Conservation (phyloP, 1,284 basidiomycete genomes). For the Irpex sp. region DNA sequence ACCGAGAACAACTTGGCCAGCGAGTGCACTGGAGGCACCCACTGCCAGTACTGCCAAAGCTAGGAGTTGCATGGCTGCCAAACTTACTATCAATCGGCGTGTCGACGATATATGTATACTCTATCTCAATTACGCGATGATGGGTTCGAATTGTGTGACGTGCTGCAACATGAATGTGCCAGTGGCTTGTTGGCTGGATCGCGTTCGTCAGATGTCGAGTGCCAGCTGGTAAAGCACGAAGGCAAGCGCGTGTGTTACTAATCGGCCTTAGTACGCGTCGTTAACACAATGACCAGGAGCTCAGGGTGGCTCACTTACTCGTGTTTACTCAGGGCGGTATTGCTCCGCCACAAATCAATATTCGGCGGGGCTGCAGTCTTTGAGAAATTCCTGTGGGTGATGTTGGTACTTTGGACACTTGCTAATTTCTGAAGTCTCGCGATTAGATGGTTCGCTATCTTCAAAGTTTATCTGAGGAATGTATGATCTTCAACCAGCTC, state of each 20-base stretch:
- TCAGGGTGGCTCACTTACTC: neutral
- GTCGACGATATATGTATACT: neutral
- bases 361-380: neutral
- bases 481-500: neutral
- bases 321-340: neutral
- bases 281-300: neutral
- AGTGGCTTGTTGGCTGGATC: neutral
- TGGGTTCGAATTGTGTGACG: conserved; percentile 1
- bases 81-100: neutral
- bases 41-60: neutral
- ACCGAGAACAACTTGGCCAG: neutral
- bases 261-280: neutral
- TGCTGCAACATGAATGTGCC: neutral
- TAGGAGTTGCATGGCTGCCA: neutral
- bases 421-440: neutral
- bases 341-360: neutral
- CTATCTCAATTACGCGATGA: conserved; percentile 1
- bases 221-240: neutral
- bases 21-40: neutral
- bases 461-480: neutral
- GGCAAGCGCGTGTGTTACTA: neutral
- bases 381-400: neutral
- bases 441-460: neutral
- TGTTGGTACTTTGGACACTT: neutral
- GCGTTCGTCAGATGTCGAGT: neutral